Base-by-base conservation (phyloP, 805 yeast genomes). In the Schizosaccharomyces osmophilus region DNA sequence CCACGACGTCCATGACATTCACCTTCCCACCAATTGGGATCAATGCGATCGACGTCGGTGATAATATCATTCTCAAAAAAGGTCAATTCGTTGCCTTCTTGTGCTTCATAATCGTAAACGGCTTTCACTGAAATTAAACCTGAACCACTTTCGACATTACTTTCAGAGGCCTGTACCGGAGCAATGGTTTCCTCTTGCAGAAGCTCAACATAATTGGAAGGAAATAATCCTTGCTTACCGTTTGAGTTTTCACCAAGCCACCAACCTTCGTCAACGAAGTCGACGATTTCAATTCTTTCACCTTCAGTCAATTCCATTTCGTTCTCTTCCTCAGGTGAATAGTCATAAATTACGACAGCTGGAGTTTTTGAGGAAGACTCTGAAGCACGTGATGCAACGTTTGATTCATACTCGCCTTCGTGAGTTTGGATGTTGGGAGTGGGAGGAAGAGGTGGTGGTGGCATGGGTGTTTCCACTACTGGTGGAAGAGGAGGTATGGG, bases 1-100 rank as follows among this genome's bases (percentile, higher is more conserved):
- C 93, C 93, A 66, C 79, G 78, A 66, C 81, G 84, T 57, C 95
- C 96, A 41, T 81, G 73, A 66, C 83, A 77, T 64, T 80, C 82
- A 61, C 98, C 98, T 62, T 84, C 77, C 97, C 97, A 93, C 98
- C 98, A 93, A 70, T 87, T 95, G 58, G 87, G 95, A 67, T 88
- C 95, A 19, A 86, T 84, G 71, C 86, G 85, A 67, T 88, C 95
- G 64, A 93, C 84, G 63, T 87, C 85, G 22, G 81, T 75, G 64
- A 93, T 87, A 63, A 77, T 68, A 66, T 87, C 97, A 61, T 90
- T 94, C 69, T 87, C 95, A 29, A 75, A 78, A 71, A 93, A 93
- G 2, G 81, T 78, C 63, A 93, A 76, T 73, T 93, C 98, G 69
- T 89, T 93, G 65, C 84, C 95, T 73, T 93, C 98, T 32, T 83